Conservation (phyloP, 148 eudicot species). For the Fallopia convolvulus region DNA sequence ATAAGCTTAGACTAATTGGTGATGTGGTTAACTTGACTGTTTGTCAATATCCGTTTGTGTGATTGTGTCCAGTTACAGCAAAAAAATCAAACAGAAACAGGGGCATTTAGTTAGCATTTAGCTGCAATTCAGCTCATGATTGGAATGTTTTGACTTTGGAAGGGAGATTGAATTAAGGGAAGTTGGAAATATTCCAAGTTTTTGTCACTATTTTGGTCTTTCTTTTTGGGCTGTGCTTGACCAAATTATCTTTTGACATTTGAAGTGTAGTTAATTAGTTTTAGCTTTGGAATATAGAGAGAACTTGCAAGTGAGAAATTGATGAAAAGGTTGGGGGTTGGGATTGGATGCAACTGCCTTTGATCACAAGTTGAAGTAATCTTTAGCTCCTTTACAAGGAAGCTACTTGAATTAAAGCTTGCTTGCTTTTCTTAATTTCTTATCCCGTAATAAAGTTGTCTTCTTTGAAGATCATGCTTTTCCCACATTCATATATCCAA, state of each 20-base stretch:
- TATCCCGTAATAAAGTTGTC: neutral
- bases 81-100: neutral
- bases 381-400: slow-evolving; percentile 11
- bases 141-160: neutral
- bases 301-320: neutral
- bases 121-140: neutral
- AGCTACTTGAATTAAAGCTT: neutral
- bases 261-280: neutral
- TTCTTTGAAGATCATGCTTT: neutral
- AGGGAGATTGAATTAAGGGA: neutral
- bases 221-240: neutral
- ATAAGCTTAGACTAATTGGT: neutral
- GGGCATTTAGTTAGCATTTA: neutral
- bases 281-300: neutral
- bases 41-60: neutral
- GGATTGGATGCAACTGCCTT: slow-evolving; percentile 12
- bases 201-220: neutral
- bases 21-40: neutral
- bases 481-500: neutral
- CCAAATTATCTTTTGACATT: neutral
- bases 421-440: neutral
- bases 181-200: neutral
- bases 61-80: neutral
- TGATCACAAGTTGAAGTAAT: slow-evolving; percentile 9
- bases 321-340: neutral